A percentile compares a stretch with the other conserved stretches of the same genome.
These are phyloP conservation scores for Edaphochlamys debaryana DNA, from an alignment of 139 green algal species.

Conservation along the genomic window DNA sequence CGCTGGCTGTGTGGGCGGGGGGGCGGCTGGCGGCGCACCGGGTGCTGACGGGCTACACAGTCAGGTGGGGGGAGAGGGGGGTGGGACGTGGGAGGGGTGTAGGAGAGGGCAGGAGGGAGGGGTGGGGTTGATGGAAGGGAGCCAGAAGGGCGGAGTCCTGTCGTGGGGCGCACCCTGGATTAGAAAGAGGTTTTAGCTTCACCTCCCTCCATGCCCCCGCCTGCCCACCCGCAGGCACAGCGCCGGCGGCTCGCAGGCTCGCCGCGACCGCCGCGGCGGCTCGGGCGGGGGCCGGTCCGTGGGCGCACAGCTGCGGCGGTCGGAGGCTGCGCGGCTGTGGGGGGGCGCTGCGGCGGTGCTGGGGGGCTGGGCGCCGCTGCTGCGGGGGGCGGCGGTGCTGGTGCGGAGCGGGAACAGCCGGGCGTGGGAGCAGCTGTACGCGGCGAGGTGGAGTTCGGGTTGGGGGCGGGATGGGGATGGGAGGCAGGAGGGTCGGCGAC, in stretches of 20 bases:
- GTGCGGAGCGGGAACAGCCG: slow-evolving; percentile 14
- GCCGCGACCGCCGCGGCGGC: slow-evolving; percentile 5
- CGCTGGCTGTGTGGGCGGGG: slow-evolving; percentile 15
- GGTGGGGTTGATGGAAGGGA: not conserved
- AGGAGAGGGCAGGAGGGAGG: not conserved
- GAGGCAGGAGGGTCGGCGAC: not conserved
- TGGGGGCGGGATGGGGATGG: not conserved
- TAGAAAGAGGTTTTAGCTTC: not conserved
- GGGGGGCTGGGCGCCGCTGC: not conserved
- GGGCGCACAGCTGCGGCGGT: slow-evolving; percentile 9
- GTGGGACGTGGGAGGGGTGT: not conserved
- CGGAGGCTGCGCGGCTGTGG: slow-evolving; percentile 25
- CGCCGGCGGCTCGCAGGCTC: slow-evolving; percentile 29
- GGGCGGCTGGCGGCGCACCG: slow-evolving; percentile 26
- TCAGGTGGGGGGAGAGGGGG: slow-evolving; percentile 3
- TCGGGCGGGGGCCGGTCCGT: not conserved
- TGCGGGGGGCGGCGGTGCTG: slow-evolving; percentile 9
- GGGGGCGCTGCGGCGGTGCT: slow-evolving; percentile 4
- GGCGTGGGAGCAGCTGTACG: slow-evolving; percentile 17
- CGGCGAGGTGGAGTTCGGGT: not conserved
- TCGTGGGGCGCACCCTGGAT: too few species aligned
- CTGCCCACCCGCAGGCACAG: slow-evolving; percentile 1
- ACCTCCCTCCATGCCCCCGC: too few species aligned
- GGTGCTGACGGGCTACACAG: slow-evolving; percentile 34
- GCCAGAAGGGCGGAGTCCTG: not conserved